phyloP scores from a whole-genome alignment of 2,329 filamentous ascomycete genomes.

The Colletotrichum sp. region DNA sequence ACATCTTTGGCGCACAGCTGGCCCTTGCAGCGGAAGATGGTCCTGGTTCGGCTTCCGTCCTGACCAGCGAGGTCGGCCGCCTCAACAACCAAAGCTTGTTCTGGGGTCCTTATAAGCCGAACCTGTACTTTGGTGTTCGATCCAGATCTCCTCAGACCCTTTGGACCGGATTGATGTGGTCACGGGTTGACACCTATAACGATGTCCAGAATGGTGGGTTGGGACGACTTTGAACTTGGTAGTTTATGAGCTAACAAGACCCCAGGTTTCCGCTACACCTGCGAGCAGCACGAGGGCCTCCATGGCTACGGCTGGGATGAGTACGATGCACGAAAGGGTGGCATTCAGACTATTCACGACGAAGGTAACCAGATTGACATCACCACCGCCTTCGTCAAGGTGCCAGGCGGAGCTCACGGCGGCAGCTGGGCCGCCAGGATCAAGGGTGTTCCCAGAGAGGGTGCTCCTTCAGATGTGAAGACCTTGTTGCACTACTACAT shows the following conservation, averaged over 20 bases:
- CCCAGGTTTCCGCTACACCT: constrained; percentile 89
- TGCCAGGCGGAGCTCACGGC: constrained; percentile 82
- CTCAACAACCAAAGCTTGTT: constrained; percentile 82
- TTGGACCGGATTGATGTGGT: constrained; percentile 87
- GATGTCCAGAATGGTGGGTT: constrained; percentile 76
- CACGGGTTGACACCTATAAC: constrained; percentile 78
- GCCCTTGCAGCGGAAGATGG: constrained; percentile 17
- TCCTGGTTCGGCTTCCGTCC: constrained; percentile 33
- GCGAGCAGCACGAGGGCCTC: constrained; percentile 94
- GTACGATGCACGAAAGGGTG: constrained; percentile 88
- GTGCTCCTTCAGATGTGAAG: constrained; percentile 69
- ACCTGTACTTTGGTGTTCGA: constrained; percentile 90
- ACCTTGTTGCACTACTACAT: constrained; percentile 85
- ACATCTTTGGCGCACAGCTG: constrained; percentile 25
- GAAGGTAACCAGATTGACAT: constrained; percentile 87
- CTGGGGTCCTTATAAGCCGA: constrained; percentile 95
- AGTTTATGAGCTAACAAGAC: background rate
- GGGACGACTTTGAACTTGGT: background rate
- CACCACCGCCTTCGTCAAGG: constrained; percentile 91
- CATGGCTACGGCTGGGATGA: constrained; percentile 97
- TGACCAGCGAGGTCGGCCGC: constrained; percentile 54
- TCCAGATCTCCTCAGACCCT: constrained; percentile 83
- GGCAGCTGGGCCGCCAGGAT: constrained; percentile 93
- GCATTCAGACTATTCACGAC: constrained; percentile 90
- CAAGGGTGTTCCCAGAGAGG: constrained; percentile 77